A percentile compares a stretch with the other conserved stretches of the same genome.
These are phyloP conservation scores for Globisporangium rhizosaccharum DNA, from an alignment of 352 stramenopile species.

Conservation along the genomic window DNA sequence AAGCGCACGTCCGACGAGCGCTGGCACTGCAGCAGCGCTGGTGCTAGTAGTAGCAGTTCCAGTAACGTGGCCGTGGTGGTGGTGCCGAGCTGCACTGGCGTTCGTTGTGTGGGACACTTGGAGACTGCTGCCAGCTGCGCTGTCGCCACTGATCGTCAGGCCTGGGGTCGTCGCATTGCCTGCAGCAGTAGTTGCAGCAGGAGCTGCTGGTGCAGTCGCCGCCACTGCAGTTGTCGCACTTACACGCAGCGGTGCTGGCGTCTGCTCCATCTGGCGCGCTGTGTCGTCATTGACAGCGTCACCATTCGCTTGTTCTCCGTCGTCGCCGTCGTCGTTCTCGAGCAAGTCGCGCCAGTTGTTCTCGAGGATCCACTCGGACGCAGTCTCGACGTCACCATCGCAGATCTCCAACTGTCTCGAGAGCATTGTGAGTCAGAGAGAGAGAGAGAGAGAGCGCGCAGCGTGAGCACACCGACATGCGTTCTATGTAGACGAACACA, in stretches of 20 bases:
- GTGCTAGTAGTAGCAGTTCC: background rate
- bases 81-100: background rate
- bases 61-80: background rate
- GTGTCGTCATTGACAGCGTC: background rate
- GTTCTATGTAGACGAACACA: no score
- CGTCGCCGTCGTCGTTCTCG: slow-evolving; percentile 1
- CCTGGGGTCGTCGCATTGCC: background rate
- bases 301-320: background rate
- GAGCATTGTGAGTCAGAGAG: background rate
- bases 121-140: background rate
- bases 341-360: slow-evolving; percentile 54
- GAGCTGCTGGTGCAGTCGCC: background rate
- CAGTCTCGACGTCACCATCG: slow-evolving; percentile 40
- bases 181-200: background rate
- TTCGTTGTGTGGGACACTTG: background rate
- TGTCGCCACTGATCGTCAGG: slow-evolving; percentile 9
- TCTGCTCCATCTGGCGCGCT: background rate
- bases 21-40: background rate
- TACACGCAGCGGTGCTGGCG: background rate
- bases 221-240: background rate
- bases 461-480: background rate
- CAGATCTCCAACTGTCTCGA: slow-evolving; percentile 44
- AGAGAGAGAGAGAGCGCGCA: background rate
- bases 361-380: slow-evolving; percentile 52
- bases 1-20: slow-evolving; percentile 6